Evolutionary conservation across 73 alveolate species (phyloP), one percentile per base, ranked within the genome.

Genomic region (Stentor roeselii): DNA sequence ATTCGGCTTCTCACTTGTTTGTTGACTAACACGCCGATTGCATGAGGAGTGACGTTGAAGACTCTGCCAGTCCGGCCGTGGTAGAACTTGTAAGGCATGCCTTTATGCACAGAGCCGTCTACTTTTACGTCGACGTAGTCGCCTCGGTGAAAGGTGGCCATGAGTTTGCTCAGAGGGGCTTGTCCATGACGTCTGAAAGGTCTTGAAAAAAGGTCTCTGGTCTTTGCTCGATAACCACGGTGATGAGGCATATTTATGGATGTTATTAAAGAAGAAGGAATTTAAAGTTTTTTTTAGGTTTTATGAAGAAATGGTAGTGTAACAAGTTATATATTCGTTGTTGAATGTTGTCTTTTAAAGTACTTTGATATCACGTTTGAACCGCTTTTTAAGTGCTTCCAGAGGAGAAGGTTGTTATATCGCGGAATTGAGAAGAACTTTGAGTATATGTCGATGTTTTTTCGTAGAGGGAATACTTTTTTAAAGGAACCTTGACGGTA

Each of bases 61-160:
- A 95, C 98, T 78, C 86, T 87, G 61, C 98, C 99, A 59, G 99
- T 95, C 83, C 97, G 75, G 60, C 99, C 99, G 82, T 95, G 99
- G 89, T 95, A 93, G 87, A 87, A 89, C 74, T 86, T 76, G 86
- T 91, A 93, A 39, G 99, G 99, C 97, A 95, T 88, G 36, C 98
- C 99, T 87, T 95, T 95, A 83, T 93, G 96, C 86, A 93, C 88
- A 75, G 98, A 92, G 32, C 98, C 97, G 87, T 95, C 97, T 38
- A 87, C 98, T 75, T 90, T 90, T 75, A 95, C 91, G 88, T 95
- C 99, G 58, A 95, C 98, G 80, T 84, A 95, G 92, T 93, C 96
- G 50, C 99, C 99, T 36, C 86, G 88, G 86, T 89, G 88, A 83
- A 86, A 90, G 82, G 60, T 83, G 84, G 58, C 78, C 88, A 90